Base-by-base conservation (phyloP, 345 rosid genomes). In the Acer saccharum region DNA sequence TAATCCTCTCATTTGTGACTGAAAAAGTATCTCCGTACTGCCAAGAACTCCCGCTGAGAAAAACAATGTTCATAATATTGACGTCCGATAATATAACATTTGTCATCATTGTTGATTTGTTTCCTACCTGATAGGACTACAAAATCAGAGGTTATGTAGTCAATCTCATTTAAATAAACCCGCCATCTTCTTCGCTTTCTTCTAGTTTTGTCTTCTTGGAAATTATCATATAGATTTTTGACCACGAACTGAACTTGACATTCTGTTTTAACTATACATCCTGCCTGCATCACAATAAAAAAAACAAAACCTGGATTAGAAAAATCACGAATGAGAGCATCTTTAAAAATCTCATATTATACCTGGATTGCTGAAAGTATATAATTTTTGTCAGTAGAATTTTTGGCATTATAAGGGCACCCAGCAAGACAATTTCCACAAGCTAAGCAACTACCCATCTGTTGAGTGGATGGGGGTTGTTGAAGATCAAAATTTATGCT, bases 391-490 rank as follows among this genome's bases (percentile, higher is more conserved):
- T 83, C 88, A 0, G 86, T 87, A 18, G 87, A 87, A 73, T 72
- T 85, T 81, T 87, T 87, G 79, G 88, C 88, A 57, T 85, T 78
- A 43, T 85, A 87, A 68, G 87, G 87, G 80, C 90, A 87, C 39
- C 90, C 88, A 35, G 86, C n/a, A 46, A 87, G 77, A 70, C 87
- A 87, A 78, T 87, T 87, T 78, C 88, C 90, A 78, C 84, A 83
- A 39, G 84, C 90, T 60, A 78, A 44, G 81, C 84, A 85, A 72
- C 64, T 80, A 57, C 74, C 82, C 68, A 14, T 46, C 58, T 68
- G 72, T 20, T 39, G 81, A 69, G 27, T 77, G 27, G 82, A 72
- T 20, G 79, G 65, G 0, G 77, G 21, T 21, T 77, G 82, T 68
- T 76, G 81, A 69, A 55, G 25, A 65, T 83, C 87, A 68, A 85